Evolutionary conservation across 371 early-diverging fungal genomes (phyloP), one percentile per base, ranked within the genome.

Genomic region (Entomophthora muscae): DNA sequence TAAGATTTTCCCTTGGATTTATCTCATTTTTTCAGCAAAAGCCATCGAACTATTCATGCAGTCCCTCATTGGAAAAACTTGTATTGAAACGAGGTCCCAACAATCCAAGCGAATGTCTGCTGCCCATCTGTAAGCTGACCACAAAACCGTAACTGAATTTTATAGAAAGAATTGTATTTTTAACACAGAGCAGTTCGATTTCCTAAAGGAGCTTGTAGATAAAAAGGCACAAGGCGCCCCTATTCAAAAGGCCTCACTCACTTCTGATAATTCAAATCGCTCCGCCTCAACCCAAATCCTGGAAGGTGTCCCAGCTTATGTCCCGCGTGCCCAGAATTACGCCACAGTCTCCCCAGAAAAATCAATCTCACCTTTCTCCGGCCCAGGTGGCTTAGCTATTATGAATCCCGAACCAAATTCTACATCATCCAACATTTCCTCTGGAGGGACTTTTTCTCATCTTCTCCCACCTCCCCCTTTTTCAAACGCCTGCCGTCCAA

Each of bases 21-120:
- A 5, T 17, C 42, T 42, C 10, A 42, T 17, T 17, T 42, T 42
- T 58, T 24, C 70, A 88, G 90, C 93, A 24, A 91, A 93, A 69
- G 90, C 93, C 3, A 74, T 95, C 33, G 98, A 97, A 71, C 76
- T 90, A 52, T 97, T 97, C 66, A 88, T 97, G 86, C 87, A 91
- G 66, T 80, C 86, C 0, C 76, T 97, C 52, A 83, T 95, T 56
- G 86, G 88, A 62, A 88, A 89, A 64, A 83, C 93, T 2, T 83
- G 85, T 71, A 81, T 83, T 66, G 88, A 91, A 70, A 83, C 94
- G 32, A 82, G 85, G 53, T 72, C 76, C 32, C 74, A 88, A 64
- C 81, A 81, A 59, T 83, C 89, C 27, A 92, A 90, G 66, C 86
- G 89, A 64, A 73, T 97, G 70, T 79, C 89, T 17, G 80, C 84